Evolutionary conservation across 1,284 basidiomycete species (phyloP).

Genomic region (Naganishia sp.): DNA sequence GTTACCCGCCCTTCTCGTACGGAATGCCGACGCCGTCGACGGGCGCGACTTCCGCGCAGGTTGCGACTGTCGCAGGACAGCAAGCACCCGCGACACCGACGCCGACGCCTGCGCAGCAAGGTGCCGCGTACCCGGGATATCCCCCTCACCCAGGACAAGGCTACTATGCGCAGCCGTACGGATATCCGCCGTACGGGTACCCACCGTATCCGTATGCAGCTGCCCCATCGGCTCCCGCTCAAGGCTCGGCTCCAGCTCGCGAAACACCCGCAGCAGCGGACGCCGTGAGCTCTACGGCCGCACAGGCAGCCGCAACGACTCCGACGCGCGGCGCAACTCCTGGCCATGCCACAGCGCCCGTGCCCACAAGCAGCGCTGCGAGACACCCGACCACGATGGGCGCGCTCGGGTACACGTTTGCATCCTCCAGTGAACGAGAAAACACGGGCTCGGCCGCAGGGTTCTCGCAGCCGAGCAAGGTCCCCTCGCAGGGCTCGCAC

Average conservation of each 20-base stretch:
- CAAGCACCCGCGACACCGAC: conserved; percentile 7
- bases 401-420: conserved; percentile 8
- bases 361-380: not conserved
- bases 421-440: conserved; percentile 23
- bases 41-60: not conserved
- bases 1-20: conserved; percentile 10
- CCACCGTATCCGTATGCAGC: not conserved
- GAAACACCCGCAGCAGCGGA: not conserved
- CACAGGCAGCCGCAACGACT: not conserved
- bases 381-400: not conserved
- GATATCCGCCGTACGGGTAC: conserved; percentile 9
- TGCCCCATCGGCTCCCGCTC: not conserved
- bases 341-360: not conserved
- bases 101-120: not conserved
- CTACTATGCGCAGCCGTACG: not conserved
- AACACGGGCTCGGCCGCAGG: conserved; percentile 7
- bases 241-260: not conserved
- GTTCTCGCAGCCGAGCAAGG: not conserved
- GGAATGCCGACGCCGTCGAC: not conserved
- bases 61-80: not conserved
- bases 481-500: not conserved
- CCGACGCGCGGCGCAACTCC: not conserved
- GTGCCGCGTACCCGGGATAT: not conserved
- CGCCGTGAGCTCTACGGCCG: not conserved
- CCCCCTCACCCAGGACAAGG: not conserved